Percentiles rank a stretch among this genome's conserved stretches.
These are phyloP conservation scores for Phytophthora syringae DNA, from an alignment of 352 stramenopile species.

Conservation along the genomic window DNA sequence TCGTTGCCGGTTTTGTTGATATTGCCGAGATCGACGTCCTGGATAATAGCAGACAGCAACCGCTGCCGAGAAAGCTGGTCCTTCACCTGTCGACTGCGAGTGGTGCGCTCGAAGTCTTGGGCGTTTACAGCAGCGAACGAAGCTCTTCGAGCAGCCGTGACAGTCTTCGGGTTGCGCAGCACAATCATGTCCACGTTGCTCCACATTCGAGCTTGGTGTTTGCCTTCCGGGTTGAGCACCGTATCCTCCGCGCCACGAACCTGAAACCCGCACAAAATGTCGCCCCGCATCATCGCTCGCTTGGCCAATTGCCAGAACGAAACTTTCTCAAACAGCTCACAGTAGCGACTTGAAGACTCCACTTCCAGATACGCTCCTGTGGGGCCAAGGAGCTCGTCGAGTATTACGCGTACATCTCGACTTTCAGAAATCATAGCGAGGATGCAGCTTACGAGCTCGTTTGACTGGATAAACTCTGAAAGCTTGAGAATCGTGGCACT, in stretches of 20 bases:
- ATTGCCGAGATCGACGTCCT: slow-evolving; percentile 53
- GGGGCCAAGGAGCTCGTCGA: slow-evolving; percentile 79
- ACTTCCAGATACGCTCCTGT: slow-evolving; percentile 81
- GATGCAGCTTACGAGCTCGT: slow-evolving; percentile 86
- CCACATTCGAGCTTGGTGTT: slow-evolving; percentile 57
- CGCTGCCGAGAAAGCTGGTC: slow-evolving; percentile 52
- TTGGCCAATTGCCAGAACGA: slow-evolving; percentile 87
- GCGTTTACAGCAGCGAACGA: slow-evolving; percentile 26
- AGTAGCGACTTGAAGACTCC: slow-evolving; percentile 65
- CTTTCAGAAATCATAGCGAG: slow-evolving; percentile 91
- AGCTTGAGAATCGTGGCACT: slow-evolving; percentile 75
- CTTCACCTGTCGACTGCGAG: slow-evolving; percentile 53
- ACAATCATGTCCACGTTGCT: slow-evolving; percentile 69
- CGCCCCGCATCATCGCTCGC: slow-evolving; percentile 53
- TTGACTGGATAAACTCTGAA: slow-evolving; percentile 91
- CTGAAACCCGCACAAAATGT: slow-evolving; percentile 87
- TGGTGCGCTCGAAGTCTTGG: slow-evolving; percentile 64
- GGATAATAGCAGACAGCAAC: slow-evolving; percentile 61
- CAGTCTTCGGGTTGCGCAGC: slow-evolving; percentile 46
- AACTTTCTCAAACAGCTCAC: slow-evolving; percentile 50
- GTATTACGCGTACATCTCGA: slow-evolving; percentile 78
- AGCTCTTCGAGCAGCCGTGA: slow-evolving; percentile 20
- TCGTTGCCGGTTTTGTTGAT: slow-evolving; percentile 28
- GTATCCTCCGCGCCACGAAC: slow-evolving; percentile 52
- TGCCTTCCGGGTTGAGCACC: slow-evolving; percentile 78